Percentiles rank a stretch among this genome's conserved stretches.
Evolutionary conservation across 192 early-diverging fungal genomes (phyloP).

Genomic region (Coemansia guatemalensis): DNA sequence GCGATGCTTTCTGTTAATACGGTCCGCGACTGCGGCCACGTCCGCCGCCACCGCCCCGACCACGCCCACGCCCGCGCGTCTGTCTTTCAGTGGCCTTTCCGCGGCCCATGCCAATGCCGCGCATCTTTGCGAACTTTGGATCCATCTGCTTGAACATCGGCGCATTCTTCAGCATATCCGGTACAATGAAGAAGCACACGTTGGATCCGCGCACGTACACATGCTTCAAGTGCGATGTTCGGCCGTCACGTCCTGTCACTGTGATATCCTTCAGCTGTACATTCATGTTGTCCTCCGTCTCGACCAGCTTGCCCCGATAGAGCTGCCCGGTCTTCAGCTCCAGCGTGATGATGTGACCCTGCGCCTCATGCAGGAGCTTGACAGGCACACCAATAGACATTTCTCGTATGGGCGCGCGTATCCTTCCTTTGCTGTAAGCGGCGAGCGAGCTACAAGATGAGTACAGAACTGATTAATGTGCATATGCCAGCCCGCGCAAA

Average conservation of each 20-base stretch:
- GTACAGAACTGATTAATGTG: neutral
- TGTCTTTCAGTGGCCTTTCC: slow-evolving; percentile 26
- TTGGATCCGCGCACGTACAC: slow-evolving; percentile 94
- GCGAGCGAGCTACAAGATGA: neutral
- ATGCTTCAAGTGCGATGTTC: slow-evolving; percentile 88
- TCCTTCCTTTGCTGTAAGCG: neutral
- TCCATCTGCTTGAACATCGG: slow-evolving; percentile 97
- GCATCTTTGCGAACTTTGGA: slow-evolving; percentile 58
- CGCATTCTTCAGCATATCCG: slow-evolving; percentile 99
- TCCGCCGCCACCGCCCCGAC: slow-evolving; percentile 14
- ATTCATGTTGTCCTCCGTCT: slow-evolving; percentile 99
- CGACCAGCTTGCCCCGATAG: slow-evolving; percentile 92
- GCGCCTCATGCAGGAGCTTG: slow-evolving; percentile 95
- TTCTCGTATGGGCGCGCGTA: slow-evolving; percentile 1
- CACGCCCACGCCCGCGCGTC: slow-evolving; percentile 25
- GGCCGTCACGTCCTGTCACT: slow-evolving; percentile 90
- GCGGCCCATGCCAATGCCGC: slow-evolving; percentile 56
- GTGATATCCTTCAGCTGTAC: slow-evolving; percentile 94
- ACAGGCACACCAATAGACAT: slow-evolving; percentile 94
- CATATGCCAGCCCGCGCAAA: neutral
- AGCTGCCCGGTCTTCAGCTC: slow-evolving; percentile 94
- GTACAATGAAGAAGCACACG: slow-evolving; percentile 94
- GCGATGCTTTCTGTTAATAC: slow-evolving; percentile 7
- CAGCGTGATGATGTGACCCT: slow-evolving; percentile 94
- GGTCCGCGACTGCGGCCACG: slow-evolving; percentile 32